Percentiles rank a stretch among this genome's conserved stretches.
These are phyloP conservation scores for Penicillium sp. DNA, from an alignment of 2,329 filamentous ascomycete genomes.

Conservation along the genomic window DNA sequence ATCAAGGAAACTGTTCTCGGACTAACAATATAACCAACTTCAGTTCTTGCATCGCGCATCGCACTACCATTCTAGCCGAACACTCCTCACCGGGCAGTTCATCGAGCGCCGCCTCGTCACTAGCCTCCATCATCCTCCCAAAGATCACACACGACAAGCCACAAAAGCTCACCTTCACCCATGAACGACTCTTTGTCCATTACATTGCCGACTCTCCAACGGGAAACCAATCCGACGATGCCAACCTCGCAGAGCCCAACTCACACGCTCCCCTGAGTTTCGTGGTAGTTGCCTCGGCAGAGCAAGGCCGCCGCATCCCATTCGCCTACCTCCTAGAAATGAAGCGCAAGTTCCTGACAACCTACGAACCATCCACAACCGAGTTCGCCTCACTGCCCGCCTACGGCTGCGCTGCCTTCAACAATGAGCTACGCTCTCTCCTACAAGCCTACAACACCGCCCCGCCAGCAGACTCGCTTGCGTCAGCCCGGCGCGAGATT, in stretches of 20 bases:
- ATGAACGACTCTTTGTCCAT: conserved; percentile 90
- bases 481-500: conserved; percentile 83
- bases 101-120: conserved; percentile 79
- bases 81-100: conserved; percentile 84
- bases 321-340: conserved; percentile 92
- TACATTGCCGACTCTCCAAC: conserved; percentile 85
- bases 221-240: conserved; percentile 48
- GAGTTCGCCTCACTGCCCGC: conserved; percentile 78
- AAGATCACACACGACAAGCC: conserved; percentile 80
- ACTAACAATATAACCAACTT: conserved; percentile 6
- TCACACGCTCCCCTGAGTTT: conserved; percentile 84
- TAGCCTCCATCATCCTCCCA: conserved; percentile 90
- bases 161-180: conserved; percentile 91
- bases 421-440: conserved; percentile 70
- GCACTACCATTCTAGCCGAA: conserved; percentile 88
- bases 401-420: conserved; percentile 89
- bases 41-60: conserved; percentile 91
- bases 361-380: conserved; percentile 65
- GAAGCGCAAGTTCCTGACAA: conserved; percentile 78
- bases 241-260: conserved; percentile 45
- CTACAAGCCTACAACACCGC: conserved; percentile 85
- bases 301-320: conserved; percentile 80
- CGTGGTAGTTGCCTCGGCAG: conserved; percentile 79
- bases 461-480: conserved; percentile 74
- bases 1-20: no score